Evolutionary conservation across 2,329 filamentous ascomycete species (phyloP).

Genomic region (Cercospora beticola): DNA sequence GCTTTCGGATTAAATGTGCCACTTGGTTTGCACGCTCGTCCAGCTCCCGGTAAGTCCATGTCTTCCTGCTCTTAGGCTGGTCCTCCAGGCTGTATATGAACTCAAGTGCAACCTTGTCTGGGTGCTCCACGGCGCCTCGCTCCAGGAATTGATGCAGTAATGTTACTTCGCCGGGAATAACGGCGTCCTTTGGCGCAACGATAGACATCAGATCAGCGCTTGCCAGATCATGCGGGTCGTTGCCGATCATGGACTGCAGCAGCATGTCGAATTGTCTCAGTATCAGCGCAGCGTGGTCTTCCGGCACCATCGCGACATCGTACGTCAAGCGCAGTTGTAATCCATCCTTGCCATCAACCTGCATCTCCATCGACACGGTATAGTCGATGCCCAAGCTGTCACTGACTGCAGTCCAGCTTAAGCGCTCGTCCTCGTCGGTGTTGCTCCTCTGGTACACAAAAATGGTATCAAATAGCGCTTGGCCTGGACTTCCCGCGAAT

Average conservation of each 20-base stretch:
- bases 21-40: slow-evolving; percentile 70
- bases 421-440: slow-evolving; percentile 14
- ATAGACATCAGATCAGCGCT: slow-evolving; percentile 51
- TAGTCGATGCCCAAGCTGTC: slow-evolving; percentile 76
- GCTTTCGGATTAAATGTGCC: slow-evolving; percentile 60
- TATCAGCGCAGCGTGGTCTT: slow-evolving; percentile 65
- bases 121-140: slow-evolving; percentile 54
- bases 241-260: slow-evolving; percentile 57
- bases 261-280: slow-evolving; percentile 70
- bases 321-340: slow-evolving; percentile 68
- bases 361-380: slow-evolving; percentile 75
- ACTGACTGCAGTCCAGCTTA: slow-evolving; percentile 60
- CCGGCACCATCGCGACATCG: slow-evolving; percentile 63
- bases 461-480: slow-evolving; percentile 76
- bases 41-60: slow-evolving; percentile 75
- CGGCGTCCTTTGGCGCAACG: slow-evolving; percentile 58
- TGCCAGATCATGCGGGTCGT: background rate
- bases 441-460: slow-evolving; percentile 72
- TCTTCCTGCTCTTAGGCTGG: slow-evolving; percentile 47
- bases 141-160: slow-evolving; percentile 81
- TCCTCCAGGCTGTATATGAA: slow-evolving; percentile 57
- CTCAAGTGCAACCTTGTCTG: slow-evolving; percentile 68
- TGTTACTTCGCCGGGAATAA: slow-evolving; percentile 57
- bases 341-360: slow-evolving; percentile 51
- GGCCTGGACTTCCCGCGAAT: slow-evolving; percentile 64